phyloP scores from a whole-genome alignment of 345 rosid genomes.

The Eucalyptus rudis region DNA sequence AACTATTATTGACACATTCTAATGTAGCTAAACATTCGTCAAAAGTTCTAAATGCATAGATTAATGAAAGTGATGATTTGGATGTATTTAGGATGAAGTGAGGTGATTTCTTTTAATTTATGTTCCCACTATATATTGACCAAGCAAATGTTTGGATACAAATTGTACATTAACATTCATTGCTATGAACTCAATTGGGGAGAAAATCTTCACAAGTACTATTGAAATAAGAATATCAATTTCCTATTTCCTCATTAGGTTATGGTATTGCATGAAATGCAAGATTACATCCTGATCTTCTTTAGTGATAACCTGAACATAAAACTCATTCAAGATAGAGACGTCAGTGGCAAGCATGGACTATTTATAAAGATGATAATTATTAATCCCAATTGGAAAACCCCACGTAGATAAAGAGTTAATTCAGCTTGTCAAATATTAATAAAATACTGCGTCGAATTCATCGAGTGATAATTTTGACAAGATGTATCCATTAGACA shows the following conservation, averaged over 20 bases:
- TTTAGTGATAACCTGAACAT: background rate
- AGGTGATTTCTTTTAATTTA: background rate
- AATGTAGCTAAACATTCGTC: background rate
- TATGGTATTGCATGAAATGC: background rate
- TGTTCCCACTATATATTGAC: no score
- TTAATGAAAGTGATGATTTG: background rate
- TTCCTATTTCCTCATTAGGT: background rate
- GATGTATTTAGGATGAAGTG: background rate
- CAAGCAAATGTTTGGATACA: background rate
- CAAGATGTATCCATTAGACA: background rate
- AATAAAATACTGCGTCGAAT: background rate
- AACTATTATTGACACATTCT: no score
- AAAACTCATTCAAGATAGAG: background rate
- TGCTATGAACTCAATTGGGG: background rate
- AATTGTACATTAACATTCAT: background rate
- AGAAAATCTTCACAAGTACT: background rate
- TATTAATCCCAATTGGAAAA: no score
- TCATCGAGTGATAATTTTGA: background rate
- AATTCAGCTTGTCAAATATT: background rate
- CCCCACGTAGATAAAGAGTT: background rate
- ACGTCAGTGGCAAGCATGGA: fast-evolving
- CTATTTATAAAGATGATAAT: background rate
- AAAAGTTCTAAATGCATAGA: background rate
- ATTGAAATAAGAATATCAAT: background rate
- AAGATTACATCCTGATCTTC: background rate